A percentile compares a stretch with the other conserved stretches of the same genome.
phyloP scores from a whole-genome alignment of 2,329 filamentous ascomycete genomes.

The Diaporthe sp. region DNA sequence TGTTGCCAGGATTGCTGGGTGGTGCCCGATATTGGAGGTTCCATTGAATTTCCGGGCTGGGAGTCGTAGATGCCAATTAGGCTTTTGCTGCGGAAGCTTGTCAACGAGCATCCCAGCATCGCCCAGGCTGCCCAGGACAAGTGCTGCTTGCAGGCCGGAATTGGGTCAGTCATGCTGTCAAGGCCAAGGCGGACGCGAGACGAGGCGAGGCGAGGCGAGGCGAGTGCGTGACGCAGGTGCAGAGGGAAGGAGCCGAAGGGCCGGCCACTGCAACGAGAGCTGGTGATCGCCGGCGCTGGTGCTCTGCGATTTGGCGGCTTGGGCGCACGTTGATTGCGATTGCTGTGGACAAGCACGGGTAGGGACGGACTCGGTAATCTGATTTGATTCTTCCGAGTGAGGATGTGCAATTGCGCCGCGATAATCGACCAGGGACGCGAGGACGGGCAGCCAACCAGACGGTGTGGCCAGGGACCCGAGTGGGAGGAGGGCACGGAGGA shows the following conservation, averaged over 20 bases:
- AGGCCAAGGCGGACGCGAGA: slow-evolving; percentile 16
- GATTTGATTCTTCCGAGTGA: slow-evolving; percentile 31
- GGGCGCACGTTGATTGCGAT: slow-evolving; percentile 25
- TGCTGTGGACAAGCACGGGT: slow-evolving; percentile 17
- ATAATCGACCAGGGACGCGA: slow-evolving; percentile 30
- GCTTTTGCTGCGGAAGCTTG: slow-evolving; percentile 27
- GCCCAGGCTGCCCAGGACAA: not conserved
- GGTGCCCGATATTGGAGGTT: not conserved
- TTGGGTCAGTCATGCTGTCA: slow-evolving; percentile 8
- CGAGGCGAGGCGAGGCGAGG: slow-evolving; percentile 29
- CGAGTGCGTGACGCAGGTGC: slow-evolving; percentile 24
- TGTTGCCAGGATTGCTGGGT: not conserved
- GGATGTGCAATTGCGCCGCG: slow-evolving; percentile 29
- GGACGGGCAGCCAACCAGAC: slow-evolving; percentile 2
- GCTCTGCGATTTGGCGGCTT: slow-evolving; percentile 5
- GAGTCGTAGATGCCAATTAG: slow-evolving; percentile 10
- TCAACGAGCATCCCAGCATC: slow-evolving; percentile 8
- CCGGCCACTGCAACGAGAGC: not conserved
- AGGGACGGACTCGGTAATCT: slow-evolving; percentile 33
- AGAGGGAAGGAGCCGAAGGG: slow-evolving; percentile 8
- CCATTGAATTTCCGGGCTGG: not conserved
- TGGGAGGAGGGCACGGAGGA: slow-evolving; percentile 17
- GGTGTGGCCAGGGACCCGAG: slow-evolving; percentile 3
- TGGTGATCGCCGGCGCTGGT: slow-evolving; percentile 26
- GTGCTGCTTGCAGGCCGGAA: not conserved